A percentile compares a stretch with the other conserved stretches of the same genome.
These are phyloP conservation scores for Auriscalpium orientale DNA, from an alignment of 768 basidiomycete genomes.

Conservation along the genomic window DNA sequence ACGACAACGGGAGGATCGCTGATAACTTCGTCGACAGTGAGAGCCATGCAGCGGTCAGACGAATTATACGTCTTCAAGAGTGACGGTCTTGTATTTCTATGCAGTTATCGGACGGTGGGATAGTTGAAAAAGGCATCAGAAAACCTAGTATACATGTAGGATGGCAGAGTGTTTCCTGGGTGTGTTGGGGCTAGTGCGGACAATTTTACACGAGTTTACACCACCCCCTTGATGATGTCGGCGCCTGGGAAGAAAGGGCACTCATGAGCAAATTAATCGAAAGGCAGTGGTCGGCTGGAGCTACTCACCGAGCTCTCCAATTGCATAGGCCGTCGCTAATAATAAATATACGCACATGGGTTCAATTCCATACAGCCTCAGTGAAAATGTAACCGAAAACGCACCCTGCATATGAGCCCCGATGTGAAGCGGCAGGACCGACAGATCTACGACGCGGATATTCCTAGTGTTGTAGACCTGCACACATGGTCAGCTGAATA, in stretches of 20 bases:
- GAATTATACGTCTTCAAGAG: too few relatives aligned
- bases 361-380: too few relatives aligned
- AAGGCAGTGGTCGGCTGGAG: not conserved
- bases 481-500: not conserved
- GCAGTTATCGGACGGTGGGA: too few relatives aligned
- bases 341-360: not conserved
- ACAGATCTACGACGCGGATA: conserved; percentile 24
- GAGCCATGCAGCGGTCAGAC: too few relatives aligned
- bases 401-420: conserved; percentile 17
- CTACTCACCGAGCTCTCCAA: conserved; percentile 10
- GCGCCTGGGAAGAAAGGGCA: conserved; percentile 1
- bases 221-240: conserved; percentile 7
- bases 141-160: too few relatives aligned
- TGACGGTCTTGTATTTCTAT: too few relatives aligned
- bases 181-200: too few relatives aligned
- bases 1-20: too few relatives aligned
- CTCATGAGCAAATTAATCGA: not conserved
- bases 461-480: conserved; percentile 24
- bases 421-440: conserved; percentile 22
- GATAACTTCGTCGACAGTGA: too few relatives aligned
- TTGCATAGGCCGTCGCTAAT: conserved; percentile 11
- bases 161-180: too few relatives aligned
- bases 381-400: not conserved
- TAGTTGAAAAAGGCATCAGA: too few relatives aligned
- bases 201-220: not conserved